A percentile compares a stretch with the other conserved stretches of the same genome.
phyloP scores from a whole-genome alignment of 1,284 basidiomycete genomes.

The Rhodofomes roseus region DNA sequence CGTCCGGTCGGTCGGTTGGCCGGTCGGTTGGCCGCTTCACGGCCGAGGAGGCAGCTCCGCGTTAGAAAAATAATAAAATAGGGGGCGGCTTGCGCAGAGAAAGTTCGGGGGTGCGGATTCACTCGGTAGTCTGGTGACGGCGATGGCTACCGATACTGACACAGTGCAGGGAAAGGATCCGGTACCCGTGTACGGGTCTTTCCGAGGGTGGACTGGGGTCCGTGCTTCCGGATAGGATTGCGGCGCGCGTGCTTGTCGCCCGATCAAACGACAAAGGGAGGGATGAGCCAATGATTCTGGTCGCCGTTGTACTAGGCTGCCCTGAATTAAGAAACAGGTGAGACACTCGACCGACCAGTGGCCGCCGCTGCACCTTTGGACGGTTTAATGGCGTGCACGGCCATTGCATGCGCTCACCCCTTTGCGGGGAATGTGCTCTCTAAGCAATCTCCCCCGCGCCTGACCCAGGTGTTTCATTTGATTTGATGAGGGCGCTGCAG shows the following conservation, averaged over 20 bases:
- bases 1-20: background rate
- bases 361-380: background rate
- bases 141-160: background rate
- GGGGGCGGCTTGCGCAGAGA: background rate
- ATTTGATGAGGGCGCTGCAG: background rate
- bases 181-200: background rate
- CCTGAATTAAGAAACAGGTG: background rate
- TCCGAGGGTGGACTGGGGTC: background rate
- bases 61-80: background rate
- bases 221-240: background rate
- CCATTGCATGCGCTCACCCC: background rate
- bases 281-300: background rate
- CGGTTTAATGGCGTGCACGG: background rate
- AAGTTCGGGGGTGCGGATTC: background rate
- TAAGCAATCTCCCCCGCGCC: background rate
- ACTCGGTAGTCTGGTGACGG: background rate
- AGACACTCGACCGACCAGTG: background rate
- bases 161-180: background rate
- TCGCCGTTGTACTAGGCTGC: background rate
- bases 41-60: background rate
- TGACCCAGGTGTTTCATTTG: background rate
- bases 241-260: background rate
- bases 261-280: background rate
- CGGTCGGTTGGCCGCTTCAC: background rate
- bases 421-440: too few relatives aligned